Evolutionary conservation across 139 green algal species (phyloP).

Genomic region (Micractinium conductrix): DNA sequence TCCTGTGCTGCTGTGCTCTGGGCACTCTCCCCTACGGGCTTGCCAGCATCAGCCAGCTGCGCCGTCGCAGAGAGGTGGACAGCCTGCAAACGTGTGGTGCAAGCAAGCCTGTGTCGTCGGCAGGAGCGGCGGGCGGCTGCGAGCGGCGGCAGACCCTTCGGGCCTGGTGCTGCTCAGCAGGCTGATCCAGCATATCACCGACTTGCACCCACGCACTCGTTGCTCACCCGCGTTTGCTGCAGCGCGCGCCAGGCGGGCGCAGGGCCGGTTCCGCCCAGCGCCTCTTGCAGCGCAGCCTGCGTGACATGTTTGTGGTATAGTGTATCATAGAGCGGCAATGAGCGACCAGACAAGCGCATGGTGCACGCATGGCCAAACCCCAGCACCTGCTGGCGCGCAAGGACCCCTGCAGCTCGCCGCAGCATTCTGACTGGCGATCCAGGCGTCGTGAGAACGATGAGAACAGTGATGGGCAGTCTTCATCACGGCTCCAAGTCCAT

Average conservation of each 20-base stretch:
- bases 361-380: neutral
- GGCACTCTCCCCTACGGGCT: no score
- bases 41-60: constrained; percentile 11
- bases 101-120: neutral
- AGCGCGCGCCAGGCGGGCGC: neutral
- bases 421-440: no score
- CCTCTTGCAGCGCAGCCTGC: neutral
- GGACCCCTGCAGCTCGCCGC: neutral
- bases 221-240: neutral
- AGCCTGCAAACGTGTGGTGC: neutral
- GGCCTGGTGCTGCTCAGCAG: no score
- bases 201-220: neutral
- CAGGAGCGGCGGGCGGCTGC: neutral
- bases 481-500: no score
- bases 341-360: neutral
- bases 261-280: neutral
- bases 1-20: neutral
- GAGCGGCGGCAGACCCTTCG: neutral
- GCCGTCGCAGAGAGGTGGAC: neutral
- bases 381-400: neutral
- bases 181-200: no score
- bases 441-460: no score
- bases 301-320: no score
- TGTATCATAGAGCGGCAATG: neutral
- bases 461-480: no score